Evolutionary conservation across 139 green algal species (phyloP).

Genomic region (Tetraselmis striata): DNA sequence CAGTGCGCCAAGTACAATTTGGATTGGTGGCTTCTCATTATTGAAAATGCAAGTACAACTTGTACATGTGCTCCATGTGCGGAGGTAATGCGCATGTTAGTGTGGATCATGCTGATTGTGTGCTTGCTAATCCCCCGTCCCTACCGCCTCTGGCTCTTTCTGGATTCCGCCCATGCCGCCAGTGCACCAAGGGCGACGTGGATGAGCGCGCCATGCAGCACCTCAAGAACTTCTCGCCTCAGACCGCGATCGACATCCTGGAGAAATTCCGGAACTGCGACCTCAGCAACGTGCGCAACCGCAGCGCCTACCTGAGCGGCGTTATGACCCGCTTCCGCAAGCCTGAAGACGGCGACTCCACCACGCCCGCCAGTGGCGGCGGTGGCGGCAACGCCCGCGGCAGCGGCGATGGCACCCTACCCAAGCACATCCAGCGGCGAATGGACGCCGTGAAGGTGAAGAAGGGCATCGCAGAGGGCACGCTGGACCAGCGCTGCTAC

Average conservation of each 20-base stretch:
- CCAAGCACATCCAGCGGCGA: conserved; percentile 23
- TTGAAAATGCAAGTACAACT: too few relatives aligned
- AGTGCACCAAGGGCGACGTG: conserved; percentile 13
- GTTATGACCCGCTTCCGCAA: conserved; percentile 29
- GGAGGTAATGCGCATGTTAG: too few relatives aligned
- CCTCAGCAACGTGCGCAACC: conserved; percentile 29
- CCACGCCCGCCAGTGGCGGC: background rate
- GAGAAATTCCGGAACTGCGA: conserved; percentile 34
- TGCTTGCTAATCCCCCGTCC: too few relatives aligned
- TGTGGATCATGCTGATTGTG: too few relatives aligned
- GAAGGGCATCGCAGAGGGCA: conserved; percentile 9
- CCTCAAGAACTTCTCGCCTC: conserved; percentile 20
- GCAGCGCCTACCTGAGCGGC: conserved; percentile 30
- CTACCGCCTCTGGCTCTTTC: too few relatives aligned
- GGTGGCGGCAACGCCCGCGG: background rate
- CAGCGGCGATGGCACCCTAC: conserved; percentile 4
- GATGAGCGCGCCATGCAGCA: conserved; percentile 24
- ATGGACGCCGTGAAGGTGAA: conserved; percentile 19
- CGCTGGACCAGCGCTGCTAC: conserved; percentile 24
- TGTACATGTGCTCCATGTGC: too few relatives aligned
- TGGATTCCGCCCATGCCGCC: too few relatives aligned
- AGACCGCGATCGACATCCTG: conserved; percentile 24
- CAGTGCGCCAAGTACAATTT: too few relatives aligned
- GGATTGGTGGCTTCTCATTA: too few relatives aligned
- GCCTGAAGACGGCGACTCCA: background rate